These are phyloP conservation scores for Euphorbia pulcherrima DNA, from an alignment of 345 rosid species.

Conservation along the genomic window DNA sequence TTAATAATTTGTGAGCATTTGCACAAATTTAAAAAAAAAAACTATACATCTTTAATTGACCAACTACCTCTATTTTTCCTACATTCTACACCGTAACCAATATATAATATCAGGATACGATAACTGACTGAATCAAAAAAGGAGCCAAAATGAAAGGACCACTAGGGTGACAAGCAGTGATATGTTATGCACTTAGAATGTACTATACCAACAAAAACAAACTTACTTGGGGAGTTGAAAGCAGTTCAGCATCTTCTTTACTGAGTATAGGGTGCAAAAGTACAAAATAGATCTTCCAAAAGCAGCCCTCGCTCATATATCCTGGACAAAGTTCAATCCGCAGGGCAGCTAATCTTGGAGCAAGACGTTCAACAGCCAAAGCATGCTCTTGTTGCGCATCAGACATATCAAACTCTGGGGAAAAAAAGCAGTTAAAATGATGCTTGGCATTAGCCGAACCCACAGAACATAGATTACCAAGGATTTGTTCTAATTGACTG, in stretches of 20 bases:
- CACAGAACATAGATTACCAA: neutral
- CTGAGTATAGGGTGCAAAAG: constrained; percentile 77
- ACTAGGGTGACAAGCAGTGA: neutral
- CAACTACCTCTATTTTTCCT: neutral
- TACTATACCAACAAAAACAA: too few species aligned
- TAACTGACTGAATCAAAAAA: neutral
- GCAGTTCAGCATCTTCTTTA: constrained; percentile 66
- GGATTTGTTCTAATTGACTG: neutral
- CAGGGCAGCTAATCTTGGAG: constrained; percentile 74
- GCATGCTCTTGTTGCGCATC: constrained; percentile 95
- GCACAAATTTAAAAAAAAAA: too few species aligned
- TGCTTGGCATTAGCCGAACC: neutral
- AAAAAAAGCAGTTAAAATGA: neutral
- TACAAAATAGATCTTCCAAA: constrained; percentile 95
- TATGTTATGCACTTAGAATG: too few species aligned
- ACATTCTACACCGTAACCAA: neutral
- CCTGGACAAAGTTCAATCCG: constrained; percentile 89
- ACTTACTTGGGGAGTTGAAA: constrained; percentile 71
- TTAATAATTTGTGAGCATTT: too few species aligned
- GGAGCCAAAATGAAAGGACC: neutral
- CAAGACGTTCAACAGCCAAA: constrained; percentile 72
- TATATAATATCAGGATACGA: neutral
- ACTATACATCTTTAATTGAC: neutral
- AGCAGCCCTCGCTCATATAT: constrained; percentile 79
- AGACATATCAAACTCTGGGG: constrained; percentile 91